Conservation (phyloP, 208 protist genomes). For the Trypanosoma grayi region DNA sequence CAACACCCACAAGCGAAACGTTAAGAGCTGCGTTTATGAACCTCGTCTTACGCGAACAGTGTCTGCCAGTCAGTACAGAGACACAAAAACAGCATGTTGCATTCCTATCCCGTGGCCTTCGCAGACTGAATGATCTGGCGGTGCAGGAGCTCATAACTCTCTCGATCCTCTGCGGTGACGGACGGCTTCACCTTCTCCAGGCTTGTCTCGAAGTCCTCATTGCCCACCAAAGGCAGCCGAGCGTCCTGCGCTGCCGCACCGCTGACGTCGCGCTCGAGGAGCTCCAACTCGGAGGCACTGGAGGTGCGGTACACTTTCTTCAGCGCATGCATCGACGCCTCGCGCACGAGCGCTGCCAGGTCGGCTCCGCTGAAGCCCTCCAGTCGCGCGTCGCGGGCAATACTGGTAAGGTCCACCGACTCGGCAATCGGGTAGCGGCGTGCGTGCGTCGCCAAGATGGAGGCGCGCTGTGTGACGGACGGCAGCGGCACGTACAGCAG, state of each 20-base stretch:
- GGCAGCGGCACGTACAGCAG: constrained; percentile 97
- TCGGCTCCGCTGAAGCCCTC: constrained; percentile 96
- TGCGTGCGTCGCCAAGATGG: constrained; percentile 90
- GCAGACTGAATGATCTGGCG: constrained; percentile 26
- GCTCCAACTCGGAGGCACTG: constrained; percentile 57
- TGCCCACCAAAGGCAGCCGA: constrained; percentile 58
- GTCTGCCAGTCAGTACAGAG: too few relatives aligned
- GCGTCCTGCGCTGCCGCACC: constrained; percentile 34
- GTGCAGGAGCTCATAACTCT: constrained; percentile 71
- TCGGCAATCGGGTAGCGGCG: constrained; percentile 86
- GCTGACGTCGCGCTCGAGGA: constrained; percentile 72
- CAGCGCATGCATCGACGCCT: constrained; percentile 89
- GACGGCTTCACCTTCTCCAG: constrained; percentile 75
- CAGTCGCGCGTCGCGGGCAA: constrained; percentile 73
- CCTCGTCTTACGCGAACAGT: too few relatives aligned
- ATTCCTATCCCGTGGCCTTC: constrained; percentile 27
- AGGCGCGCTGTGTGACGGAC: constrained; percentile 63
- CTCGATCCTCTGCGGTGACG: constrained; percentile 68
- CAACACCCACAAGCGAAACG: too few relatives aligned
- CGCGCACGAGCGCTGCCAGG: constrained; percentile 88
- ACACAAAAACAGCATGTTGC: too few relatives aligned
- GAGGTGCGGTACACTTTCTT: constrained; percentile 71
- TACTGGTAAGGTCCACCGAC: constrained; percentile 66
- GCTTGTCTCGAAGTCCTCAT: constrained; percentile 61
- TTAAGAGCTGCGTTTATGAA: too few relatives aligned